phyloP scores from a whole-genome alignment of 2,329 filamentous ascomycete genomes.

The Acephala macrosclerotiorum region DNA sequence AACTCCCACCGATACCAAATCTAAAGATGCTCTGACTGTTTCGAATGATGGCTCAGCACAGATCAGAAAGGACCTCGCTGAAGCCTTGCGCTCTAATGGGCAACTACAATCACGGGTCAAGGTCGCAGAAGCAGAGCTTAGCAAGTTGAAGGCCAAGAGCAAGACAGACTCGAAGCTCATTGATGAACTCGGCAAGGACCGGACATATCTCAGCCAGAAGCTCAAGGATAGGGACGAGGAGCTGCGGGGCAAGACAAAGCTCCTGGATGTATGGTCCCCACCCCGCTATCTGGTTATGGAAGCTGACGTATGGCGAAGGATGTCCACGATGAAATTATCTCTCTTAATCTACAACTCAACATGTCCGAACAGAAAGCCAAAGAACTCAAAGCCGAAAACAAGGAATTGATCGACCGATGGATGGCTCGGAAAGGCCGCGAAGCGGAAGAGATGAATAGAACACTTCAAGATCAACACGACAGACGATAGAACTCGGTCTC shows the following conservation, averaged over 20 bases:
- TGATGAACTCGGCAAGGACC: conserved; percentile 48
- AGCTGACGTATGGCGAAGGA: conserved; percentile 54
- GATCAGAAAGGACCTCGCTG: conserved; percentile 73
- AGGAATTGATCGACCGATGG: conserved; percentile 89
- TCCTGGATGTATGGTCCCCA: conserved; percentile 68
- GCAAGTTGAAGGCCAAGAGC: conserved; percentile 65
- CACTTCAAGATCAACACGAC: conserved; percentile 43
- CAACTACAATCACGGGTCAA: conserved; percentile 71
- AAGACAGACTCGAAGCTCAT: conserved; percentile 68
- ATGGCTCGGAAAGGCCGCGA: conserved; percentile 88
- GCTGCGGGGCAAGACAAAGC: conserved; percentile 80
- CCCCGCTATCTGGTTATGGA: conserved; percentile 34
- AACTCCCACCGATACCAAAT: conserved; percentile 39
- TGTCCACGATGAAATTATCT: conserved; percentile 92
- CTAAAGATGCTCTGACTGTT: conserved; percentile 39
- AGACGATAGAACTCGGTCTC: conserved; percentile 21
- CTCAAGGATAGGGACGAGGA: conserved; percentile 87
- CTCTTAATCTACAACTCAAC: conserved; percentile 86
- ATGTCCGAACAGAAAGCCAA: conserved; percentile 80
- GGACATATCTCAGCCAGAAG: conserved; percentile 66
- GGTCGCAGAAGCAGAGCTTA: conserved; percentile 68
- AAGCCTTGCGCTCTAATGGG: conserved; percentile 77
- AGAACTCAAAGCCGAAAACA: conserved; percentile 81
- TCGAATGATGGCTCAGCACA: conserved; percentile 49
- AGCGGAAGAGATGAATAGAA: conserved; percentile 83